Percentiles rank a stretch among this genome's conserved stretches.
Evolutionary conservation across 2,329 filamentous ascomycete genomes (phyloP).

Genomic region (Leptographium procerum): DNA sequence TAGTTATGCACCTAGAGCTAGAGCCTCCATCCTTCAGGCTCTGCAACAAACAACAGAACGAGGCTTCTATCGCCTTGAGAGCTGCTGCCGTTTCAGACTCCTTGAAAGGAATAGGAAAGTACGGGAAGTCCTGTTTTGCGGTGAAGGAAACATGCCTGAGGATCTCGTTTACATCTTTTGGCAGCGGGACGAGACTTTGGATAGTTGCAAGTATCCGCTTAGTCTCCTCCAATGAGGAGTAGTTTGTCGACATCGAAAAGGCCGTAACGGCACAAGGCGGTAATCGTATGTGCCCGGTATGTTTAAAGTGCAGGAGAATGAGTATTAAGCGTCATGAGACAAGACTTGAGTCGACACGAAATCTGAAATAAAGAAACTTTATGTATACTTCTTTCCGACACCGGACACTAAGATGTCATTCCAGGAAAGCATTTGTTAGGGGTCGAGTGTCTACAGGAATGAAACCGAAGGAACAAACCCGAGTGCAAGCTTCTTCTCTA

Average conservation of each 20-base stretch:
- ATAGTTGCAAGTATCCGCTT: constrained; percentile 15
- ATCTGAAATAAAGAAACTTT: neutral
- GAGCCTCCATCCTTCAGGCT: constrained; percentile 43
- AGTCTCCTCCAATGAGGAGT: constrained; percentile 11
- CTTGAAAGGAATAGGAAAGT: constrained; percentile 15
- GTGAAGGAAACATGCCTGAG: constrained; percentile 5
- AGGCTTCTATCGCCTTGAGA: constrained; percentile 32
- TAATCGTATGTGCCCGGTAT: neutral
- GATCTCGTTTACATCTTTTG: neutral
- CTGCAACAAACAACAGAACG: constrained; percentile 40
- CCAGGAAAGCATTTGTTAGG: no score
- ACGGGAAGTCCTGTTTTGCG: constrained; percentile 9
- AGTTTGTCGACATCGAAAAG: neutral
- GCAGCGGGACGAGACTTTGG: constrained; percentile 1
- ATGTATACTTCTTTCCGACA: neutral
- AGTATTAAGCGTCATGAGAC: neutral
- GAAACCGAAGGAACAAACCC: no score
- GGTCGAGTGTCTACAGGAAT: no score
- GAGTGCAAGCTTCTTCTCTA: no score
- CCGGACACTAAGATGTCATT: neutral
- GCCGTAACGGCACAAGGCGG: no score
- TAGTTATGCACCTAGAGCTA: constrained; percentile 12
- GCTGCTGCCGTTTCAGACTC: constrained; percentile 9
- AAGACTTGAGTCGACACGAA: neutral
- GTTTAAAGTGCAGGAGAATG: neutral